A percentile compares a stretch with the other conserved stretches of the same genome.
Conservation (phyloP, 1,139 yeast genomes). For the Ogataea hybrid region DNA sequence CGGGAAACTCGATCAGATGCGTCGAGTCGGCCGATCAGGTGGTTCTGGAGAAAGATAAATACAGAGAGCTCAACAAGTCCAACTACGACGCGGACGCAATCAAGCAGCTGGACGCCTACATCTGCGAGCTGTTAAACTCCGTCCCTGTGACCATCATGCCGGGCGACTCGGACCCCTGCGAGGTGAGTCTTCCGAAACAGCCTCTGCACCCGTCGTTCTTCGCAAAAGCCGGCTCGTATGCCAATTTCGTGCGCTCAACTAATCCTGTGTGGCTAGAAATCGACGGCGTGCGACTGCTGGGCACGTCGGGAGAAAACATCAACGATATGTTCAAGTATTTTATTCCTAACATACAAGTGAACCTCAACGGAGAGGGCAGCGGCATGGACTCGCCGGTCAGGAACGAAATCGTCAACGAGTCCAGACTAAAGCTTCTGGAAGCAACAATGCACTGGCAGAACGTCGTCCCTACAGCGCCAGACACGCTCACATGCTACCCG, state of each 20-base stretch:
- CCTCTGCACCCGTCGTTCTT: constrained; percentile 78
- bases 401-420: constrained; percentile 26
- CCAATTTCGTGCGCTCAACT: constrained; percentile 51
- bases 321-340: constrained; percentile 72
- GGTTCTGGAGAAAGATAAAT: constrained; percentile 40
- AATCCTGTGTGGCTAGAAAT: constrained; percentile 75
- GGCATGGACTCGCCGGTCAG: constrained; percentile 28
- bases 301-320: constrained; percentile 83
- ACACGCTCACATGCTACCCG: constrained; percentile 89
- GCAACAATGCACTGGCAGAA: constrained; percentile 81
- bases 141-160: constrained; percentile 80
- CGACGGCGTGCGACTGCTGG: constrained; percentile 57
- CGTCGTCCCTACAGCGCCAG: constrained; percentile 94
- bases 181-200: constrained; percentile 83
- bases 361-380: constrained; percentile 23
- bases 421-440: constrained; percentile 57
- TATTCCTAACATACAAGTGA: constrained; percentile 35
- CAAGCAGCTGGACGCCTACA: constrained; percentile 51
- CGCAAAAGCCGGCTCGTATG: constrained; percentile 42
- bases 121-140: constrained; percentile 56
- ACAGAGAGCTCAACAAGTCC: constrained; percentile 52
- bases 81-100: constrained; percentile 46
- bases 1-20: constrained; percentile 70
- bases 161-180: constrained; percentile 82
- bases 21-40: constrained; percentile 16